Conservation (phyloP, 2,329 filamentous ascomycete genomes). For the Metarhizium rileyi region DNA sequence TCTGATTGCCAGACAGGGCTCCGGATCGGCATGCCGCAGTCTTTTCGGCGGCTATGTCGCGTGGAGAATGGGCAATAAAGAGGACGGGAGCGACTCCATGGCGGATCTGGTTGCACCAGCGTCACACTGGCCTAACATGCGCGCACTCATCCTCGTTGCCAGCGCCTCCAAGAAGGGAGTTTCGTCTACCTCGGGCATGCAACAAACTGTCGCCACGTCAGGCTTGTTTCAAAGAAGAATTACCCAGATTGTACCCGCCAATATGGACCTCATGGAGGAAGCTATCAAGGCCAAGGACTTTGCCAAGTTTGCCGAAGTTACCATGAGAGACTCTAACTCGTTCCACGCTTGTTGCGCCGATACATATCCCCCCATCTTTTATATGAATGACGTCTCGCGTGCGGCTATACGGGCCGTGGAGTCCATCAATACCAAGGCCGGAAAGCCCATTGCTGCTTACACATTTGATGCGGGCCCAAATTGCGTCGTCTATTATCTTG, state of each 20-base stretch:
- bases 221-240: conserved; percentile 76
- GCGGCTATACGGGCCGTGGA: conserved; percentile 85
- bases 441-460: conserved; percentile 78
- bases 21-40: conserved; percentile 86
- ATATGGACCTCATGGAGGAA: conserved; percentile 78
- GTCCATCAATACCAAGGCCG: conserved; percentile 72
- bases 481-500: conserved; percentile 89
- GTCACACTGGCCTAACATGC: conserved; percentile 91
- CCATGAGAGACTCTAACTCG: conserved; percentile 93
- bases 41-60: conserved; percentile 94
- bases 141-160: conserved; percentile 81
- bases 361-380: conserved; percentile 95
- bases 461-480: conserved; percentile 98
- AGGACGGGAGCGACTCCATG: conserved; percentile 76
- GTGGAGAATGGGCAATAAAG: conserved; percentile 70
- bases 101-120: conserved; percentile 84
- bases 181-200: conserved; percentile 88
- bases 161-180: conserved; percentile 95
- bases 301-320: conserved; percentile 74
- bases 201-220: conserved; percentile 87
- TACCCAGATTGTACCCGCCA: conserved; percentile 63
- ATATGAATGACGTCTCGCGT: conserved; percentile 88
- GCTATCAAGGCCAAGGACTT: conserved; percentile 76
- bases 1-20: conserved; percentile 84
- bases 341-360: conserved; percentile 95